Evolutionary conservation across 352 stramenopile genomes (phyloP), one percentile per base, ranked within the genome.

Genomic region (Globisporangium paddicum): DNA sequence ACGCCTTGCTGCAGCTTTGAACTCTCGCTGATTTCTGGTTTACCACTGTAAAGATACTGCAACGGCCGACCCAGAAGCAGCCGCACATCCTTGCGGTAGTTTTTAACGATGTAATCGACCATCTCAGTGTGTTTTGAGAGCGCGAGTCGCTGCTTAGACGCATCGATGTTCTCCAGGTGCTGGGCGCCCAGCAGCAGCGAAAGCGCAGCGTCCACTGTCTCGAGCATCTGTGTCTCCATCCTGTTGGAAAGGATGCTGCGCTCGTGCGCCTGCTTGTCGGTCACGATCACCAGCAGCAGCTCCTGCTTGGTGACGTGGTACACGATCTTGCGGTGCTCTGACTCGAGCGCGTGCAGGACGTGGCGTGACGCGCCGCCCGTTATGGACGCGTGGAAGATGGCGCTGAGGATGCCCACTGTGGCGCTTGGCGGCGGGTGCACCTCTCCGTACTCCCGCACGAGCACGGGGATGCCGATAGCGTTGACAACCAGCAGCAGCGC

Each of bases 401-500:
- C 75, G 38, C 69, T 82, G 35, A 69, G 56, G 28, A 88, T 71
- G 7, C 75, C 76, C 26, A 88, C 59, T 0, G 71, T 64, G 11
- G 73, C 72, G 40, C 70, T 88, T 6, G 78, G 71, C 37, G 78
- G 78, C 4, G 52, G 56, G 26, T 67, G 68, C 7, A 75, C 72
- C 3, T 74, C 64, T 1, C 76, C 74, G 35, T 83, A 85, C 21
- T 68, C 32, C 7, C 78, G 69, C 8, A 81, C 68, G 2, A 88
- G 70, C 32, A 88, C 50, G 16, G 76, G 72, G 28, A 86, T 78
- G 19, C 78, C 78, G 16, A 76, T 72, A 8, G 47, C 50, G 25
- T 78, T 78, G 46, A 85, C 66, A 7, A 86, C 53, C 25, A 89
- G 37, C 55, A 86, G 51, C 42, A 89, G 58, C 34, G 66, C 68